These are phyloP conservation scores for Suillus discolor DNA, from an alignment of 768 basidiomycete species.

Conservation along the genomic window DNA sequence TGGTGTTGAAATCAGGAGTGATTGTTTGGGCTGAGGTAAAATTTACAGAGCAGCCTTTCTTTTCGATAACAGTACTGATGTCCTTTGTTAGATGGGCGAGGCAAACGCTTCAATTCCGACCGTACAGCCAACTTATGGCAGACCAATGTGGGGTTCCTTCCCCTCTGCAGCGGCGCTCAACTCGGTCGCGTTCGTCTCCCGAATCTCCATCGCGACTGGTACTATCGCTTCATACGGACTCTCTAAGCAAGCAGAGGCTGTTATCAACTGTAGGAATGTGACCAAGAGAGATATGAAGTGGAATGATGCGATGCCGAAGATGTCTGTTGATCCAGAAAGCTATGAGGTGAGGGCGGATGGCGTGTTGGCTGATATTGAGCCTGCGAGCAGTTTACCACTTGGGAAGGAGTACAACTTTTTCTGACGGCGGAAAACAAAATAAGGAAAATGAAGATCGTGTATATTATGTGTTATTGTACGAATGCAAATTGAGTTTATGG, in stretches of 20 bases:
- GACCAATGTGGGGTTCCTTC: constrained; percentile 93
- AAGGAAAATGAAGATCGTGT: not conserved
- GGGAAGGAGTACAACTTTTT: constrained; percentile 80
- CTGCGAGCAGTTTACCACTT: constrained; percentile 71
- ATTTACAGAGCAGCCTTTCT: constrained; percentile 1
- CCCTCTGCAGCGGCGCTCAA: constrained; percentile 79
- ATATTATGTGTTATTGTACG: constrained; percentile 10
- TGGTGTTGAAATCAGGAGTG: constrained; percentile 94
- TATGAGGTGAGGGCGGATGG: constrained; percentile 87
- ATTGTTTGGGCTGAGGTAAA: constrained; percentile 88
- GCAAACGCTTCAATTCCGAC: constrained; percentile 96
- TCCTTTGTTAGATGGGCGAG: constrained; percentile 79
- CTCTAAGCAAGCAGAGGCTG: constrained; percentile 72
- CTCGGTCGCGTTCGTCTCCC: constrained; percentile 86
- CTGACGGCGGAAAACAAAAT: constrained; percentile 37
- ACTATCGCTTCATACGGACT: constrained; percentile 68
- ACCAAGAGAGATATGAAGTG: constrained; percentile 93
- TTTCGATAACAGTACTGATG: not conserved
- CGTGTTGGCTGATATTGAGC: constrained; percentile 70
- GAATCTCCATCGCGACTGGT: constrained; percentile 62
- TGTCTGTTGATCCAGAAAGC: constrained; percentile 90
- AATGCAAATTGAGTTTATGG: not conserved
- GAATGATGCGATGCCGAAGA: constrained; percentile 80
- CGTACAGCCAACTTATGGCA: constrained; percentile 84
- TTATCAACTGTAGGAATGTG: constrained; percentile 72